phyloP scores from a whole-genome alignment of 179 eudicot species.

The Patellifolia procumbens region DNA sequence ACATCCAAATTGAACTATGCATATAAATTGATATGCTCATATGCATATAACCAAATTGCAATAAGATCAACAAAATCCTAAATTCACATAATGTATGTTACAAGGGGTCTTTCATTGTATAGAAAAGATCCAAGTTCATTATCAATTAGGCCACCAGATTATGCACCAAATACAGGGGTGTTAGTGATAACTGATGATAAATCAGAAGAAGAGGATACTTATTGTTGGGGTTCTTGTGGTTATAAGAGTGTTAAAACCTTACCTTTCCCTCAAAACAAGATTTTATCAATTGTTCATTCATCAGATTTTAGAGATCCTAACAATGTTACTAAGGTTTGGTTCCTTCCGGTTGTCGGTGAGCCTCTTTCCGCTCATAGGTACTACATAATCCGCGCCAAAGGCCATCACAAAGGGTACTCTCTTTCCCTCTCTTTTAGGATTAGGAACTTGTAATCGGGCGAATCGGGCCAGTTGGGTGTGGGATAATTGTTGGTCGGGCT shows the following conservation, averaged over 20 bases:
- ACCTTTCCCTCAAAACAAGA: conserved; percentile 78
- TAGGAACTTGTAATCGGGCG: too few relatives aligned
- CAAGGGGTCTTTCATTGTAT: conserved; percentile 69
- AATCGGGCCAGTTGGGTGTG: too few relatives aligned
- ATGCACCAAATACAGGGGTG: conserved; percentile 57
- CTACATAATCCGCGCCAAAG: conserved; percentile 65
- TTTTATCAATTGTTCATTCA: conserved; percentile 43
- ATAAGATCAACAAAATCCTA: background rate
- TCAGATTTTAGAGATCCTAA: conserved; percentile 24
- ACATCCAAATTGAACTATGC: background rate
- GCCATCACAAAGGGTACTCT: conserved; percentile 67
- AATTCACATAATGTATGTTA: conserved; percentile 48
- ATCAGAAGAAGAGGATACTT: conserved; percentile 53
- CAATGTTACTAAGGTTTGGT: conserved; percentile 62
- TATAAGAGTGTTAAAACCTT: conserved; percentile 47
- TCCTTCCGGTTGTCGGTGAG: conserved; percentile 68
- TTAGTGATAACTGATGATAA: conserved; percentile 67
- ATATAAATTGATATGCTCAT: background rate
- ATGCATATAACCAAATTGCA: background rate
- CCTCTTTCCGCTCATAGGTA: conserved; percentile 76
- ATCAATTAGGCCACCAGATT: conserved; percentile 47
- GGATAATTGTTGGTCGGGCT: too few relatives aligned
- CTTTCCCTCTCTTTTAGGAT: background rate
- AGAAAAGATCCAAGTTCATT: conserved; percentile 53
- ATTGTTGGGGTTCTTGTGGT: conserved; percentile 63